phyloP scores from a whole-genome alignment of 768 basidiomycete species.

The Rhodotorula kratochvilovae region DNA sequence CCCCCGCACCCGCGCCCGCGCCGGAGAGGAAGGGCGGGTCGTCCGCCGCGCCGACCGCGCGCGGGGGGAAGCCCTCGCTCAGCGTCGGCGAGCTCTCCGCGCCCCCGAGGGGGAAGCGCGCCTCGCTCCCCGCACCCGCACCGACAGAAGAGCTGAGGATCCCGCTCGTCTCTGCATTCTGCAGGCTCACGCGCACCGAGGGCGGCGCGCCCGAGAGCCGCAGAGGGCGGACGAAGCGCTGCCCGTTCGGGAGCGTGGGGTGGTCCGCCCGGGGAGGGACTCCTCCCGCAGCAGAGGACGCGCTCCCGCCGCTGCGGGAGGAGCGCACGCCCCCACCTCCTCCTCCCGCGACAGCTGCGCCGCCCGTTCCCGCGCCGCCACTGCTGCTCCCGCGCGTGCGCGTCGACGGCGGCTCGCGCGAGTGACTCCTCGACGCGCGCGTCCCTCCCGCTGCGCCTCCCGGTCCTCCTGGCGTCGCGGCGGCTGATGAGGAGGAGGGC shows the following conservation, averaged over 20 bases:
- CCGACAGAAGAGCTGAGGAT: background rate
- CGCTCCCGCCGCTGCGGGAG: no score
- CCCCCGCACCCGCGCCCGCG: no score
- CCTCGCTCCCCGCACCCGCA: background rate
- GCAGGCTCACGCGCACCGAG: background rate
- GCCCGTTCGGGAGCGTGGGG: background rate
- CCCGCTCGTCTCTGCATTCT: conserved; percentile 1
- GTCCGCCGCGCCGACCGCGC: no score
- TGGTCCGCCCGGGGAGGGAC: background rate
- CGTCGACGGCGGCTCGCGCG: background rate
- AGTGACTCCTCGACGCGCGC: background rate
- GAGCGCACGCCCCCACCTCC: background rate
- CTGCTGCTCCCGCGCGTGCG: background rate
- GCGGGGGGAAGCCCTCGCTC: background rate
- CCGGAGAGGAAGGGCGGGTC: background rate
- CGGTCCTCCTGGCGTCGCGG: no score
- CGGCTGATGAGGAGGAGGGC: accelerated
- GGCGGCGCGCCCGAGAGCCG: conserved; percentile 16
- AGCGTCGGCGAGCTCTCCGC: background rate
- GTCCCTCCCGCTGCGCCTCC: no score
- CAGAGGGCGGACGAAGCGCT: conserved; percentile 4
- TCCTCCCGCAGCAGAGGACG: background rate
- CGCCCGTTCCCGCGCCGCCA: background rate
- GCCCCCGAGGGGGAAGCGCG: background rate
- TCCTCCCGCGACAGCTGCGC: background rate